These are phyloP conservation scores for Cystofilobasidium bisporidii DNA, from an alignment of 768 basidiomycete genomes.

Conservation along the genomic window DNA sequence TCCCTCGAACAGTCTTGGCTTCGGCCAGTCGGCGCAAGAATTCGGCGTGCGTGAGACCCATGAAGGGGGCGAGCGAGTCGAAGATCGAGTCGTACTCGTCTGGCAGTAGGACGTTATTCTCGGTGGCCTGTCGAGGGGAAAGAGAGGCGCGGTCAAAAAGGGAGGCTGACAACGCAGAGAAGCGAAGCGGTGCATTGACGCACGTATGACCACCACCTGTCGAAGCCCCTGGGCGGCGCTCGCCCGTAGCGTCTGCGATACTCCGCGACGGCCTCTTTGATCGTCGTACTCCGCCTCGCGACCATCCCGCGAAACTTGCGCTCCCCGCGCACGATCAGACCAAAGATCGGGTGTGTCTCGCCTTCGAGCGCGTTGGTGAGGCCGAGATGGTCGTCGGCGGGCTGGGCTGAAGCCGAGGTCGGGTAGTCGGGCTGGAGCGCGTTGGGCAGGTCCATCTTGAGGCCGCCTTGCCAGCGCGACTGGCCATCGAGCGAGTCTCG, in stretches of 20 bases:
- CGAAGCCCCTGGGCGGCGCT: conserved; percentile 42
- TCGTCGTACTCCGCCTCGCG: conserved; percentile 37
- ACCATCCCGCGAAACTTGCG: conserved; percentile 39
- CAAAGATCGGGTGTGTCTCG: conserved; percentile 39
- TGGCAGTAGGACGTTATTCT: conserved; percentile 30
- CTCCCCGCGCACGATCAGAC: conserved; percentile 38
- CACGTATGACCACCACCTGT: conserved; percentile 37
- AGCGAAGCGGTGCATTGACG: not conserved
- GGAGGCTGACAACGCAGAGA: not conserved
- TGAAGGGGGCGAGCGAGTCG: conserved; percentile 34
- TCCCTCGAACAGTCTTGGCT: conserved; percentile 7
- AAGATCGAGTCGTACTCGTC: conserved; percentile 39
- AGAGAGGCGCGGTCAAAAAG: not conserved
- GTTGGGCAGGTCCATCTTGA: not conserved
- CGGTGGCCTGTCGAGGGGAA: conserved; percentile 29
- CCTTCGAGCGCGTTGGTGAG: not conserved
- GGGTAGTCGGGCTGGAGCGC: not conserved
- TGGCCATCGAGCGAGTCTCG: not conserved
- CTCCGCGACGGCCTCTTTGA: conserved; percentile 39
- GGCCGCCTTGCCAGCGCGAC: not conserved
- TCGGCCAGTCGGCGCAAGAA: conserved; percentile 31
- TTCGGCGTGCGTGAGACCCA: conserved; percentile 32
- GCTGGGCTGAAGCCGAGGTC: not conserved
- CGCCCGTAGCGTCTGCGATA: conserved; percentile 41
- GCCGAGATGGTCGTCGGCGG: not conserved